Percentiles rank a stretch among this genome's conserved stretches.
phyloP scores from a whole-genome alignment of 345 rosid species.

The Gossypium mustelinum region DNA sequence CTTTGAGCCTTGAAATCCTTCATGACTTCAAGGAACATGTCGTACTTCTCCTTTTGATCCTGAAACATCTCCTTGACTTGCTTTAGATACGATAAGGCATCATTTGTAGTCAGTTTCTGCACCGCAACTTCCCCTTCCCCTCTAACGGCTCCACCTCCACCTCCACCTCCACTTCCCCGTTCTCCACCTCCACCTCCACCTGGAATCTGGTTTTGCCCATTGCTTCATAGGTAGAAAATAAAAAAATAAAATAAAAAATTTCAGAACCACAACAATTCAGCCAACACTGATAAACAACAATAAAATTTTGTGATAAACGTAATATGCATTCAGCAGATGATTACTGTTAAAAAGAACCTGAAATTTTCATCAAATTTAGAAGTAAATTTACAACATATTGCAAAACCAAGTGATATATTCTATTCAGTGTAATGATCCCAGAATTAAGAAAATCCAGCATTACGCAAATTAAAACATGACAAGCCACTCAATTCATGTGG shows the following conservation, averaged over 20 bases:
- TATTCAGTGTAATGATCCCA: not conserved
- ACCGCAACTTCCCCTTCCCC: constrained; percentile 28
- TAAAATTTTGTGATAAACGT: not conserved
- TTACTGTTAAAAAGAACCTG: not conserved
- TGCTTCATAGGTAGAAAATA: constrained; percentile 31
- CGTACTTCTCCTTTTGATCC: constrained; percentile 85
- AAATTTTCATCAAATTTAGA: not conserved
- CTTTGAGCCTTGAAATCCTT: constrained; percentile 95
- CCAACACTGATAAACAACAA: not conserved
- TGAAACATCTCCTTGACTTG: constrained; percentile 94
- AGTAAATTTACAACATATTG: constrained; percentile 1
- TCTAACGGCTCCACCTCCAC: constrained; percentile 19
- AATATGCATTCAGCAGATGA: not conserved
- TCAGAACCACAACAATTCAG: not conserved
- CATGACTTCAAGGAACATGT: constrained; percentile 89
- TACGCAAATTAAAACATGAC: not conserved
- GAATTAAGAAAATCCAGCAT: not conserved
- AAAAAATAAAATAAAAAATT: not conserved
- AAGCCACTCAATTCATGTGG: constrained; percentile 14
- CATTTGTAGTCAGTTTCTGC: constrained; percentile 80
- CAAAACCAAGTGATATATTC: not conserved
- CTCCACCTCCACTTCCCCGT: constrained; percentile 22
- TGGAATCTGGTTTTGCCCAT: constrained; percentile 49
- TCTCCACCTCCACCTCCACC: constrained; percentile 17
- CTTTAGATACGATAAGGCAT: constrained; percentile 80